These are phyloP conservation scores for Phytopythium vexans DNA, from an alignment of 352 stramenopile genomes.

Conservation along the genomic window DNA sequence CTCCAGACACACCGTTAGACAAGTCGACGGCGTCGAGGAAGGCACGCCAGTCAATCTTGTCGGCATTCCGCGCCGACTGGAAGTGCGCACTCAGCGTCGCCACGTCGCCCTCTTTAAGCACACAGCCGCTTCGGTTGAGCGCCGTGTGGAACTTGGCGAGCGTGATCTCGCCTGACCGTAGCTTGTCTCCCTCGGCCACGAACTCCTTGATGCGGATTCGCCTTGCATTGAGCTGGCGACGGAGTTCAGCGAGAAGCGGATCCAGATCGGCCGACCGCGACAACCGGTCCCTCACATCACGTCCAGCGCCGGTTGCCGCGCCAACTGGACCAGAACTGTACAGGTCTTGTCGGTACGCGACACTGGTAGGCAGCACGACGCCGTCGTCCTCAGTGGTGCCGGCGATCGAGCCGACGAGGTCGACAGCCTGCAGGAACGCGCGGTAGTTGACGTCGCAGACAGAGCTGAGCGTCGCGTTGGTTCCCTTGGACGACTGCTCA, in stretches of 20 bases:
- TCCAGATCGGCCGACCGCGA: constrained; percentile 23
- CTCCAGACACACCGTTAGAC: constrained; percentile 15
- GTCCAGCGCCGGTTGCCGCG: constrained; percentile 23
- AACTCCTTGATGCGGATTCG: constrained; percentile 85
- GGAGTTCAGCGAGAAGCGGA: constrained; percentile 54
- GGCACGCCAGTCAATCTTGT: constrained; percentile 79
- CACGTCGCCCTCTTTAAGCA: constrained; percentile 62
- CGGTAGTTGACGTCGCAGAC: constrained; percentile 85
- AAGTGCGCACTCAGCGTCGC: constrained; percentile 64
- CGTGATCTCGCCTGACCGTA: constrained; percentile 78
- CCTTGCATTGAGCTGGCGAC: constrained; percentile 54
- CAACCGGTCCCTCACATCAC: constrained; percentile 25
- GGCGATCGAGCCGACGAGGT: constrained; percentile 29
- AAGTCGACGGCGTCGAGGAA: constrained; percentile 66
- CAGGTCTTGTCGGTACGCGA: constrained; percentile 58
- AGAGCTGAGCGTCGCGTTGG: constrained; percentile 48
- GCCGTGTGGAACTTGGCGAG: constrained; percentile 85
- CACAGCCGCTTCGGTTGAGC: constrained; percentile 74
- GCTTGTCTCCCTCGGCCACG: constrained; percentile 71
- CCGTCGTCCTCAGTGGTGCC: constrained; percentile 12
- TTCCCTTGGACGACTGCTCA: constrained; percentile 46
- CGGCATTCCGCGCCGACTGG: constrained; percentile 43
- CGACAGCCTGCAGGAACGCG: constrained; percentile 66
- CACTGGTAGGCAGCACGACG: constrained; percentile 41
- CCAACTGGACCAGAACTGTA: constrained; percentile 30